Evolutionary conservation across 1,284 basidiomycete species (phyloP).

Genomic region (Cystobasidium sp.): DNA sequence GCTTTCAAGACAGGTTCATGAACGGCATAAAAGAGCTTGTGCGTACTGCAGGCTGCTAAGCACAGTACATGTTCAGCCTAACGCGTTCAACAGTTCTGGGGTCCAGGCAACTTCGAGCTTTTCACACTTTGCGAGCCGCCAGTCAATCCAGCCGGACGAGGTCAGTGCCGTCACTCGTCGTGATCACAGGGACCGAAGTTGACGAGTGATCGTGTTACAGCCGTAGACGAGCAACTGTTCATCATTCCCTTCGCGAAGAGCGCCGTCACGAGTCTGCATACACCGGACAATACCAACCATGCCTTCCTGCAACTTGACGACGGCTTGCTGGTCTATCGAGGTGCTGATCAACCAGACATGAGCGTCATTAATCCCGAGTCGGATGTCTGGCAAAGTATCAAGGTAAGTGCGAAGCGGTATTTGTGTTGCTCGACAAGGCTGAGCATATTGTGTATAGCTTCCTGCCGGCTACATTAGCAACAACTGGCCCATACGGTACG

Average conservation of each 20-base stretch:
- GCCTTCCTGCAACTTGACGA: slow-evolving; percentile 96
- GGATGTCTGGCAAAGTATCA: slow-evolving; percentile 96
- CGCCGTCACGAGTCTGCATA: slow-evolving; percentile 86
- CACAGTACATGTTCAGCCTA: background rate
- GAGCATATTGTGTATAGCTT: slow-evolving; percentile 62
- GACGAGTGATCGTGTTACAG: slow-evolving; percentile 24
- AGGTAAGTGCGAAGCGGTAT: slow-evolving; percentile 60
- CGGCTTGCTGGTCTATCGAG: slow-evolving; percentile 90
- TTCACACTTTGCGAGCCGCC: slow-evolving; percentile 63
- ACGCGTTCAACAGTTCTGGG: slow-evolving; percentile 70
- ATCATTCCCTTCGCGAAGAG: slow-evolving; percentile 92
- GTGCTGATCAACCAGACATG: slow-evolving; percentile 96
- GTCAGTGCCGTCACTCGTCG: slow-evolving; percentile 27
- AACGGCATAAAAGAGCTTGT: slow-evolving; percentile 65
- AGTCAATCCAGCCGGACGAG: slow-evolving; percentile 48
- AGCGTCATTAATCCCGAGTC: slow-evolving; percentile 98
- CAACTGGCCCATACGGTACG: slow-evolving; percentile 95
- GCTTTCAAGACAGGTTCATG: slow-evolving; percentile 78
- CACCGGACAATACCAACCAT: slow-evolving; percentile 93
- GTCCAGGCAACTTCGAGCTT: slow-evolving; percentile 84
- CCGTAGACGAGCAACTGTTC: slow-evolving; percentile 68
- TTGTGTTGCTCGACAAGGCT: background rate
- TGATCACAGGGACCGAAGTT: background rate
- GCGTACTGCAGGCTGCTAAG: slow-evolving; percentile 49
- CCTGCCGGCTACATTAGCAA: slow-evolving; percentile 83